phyloP scores from a whole-genome alignment of 805 yeast species.

The Ogataea chonburiensis region DNA sequence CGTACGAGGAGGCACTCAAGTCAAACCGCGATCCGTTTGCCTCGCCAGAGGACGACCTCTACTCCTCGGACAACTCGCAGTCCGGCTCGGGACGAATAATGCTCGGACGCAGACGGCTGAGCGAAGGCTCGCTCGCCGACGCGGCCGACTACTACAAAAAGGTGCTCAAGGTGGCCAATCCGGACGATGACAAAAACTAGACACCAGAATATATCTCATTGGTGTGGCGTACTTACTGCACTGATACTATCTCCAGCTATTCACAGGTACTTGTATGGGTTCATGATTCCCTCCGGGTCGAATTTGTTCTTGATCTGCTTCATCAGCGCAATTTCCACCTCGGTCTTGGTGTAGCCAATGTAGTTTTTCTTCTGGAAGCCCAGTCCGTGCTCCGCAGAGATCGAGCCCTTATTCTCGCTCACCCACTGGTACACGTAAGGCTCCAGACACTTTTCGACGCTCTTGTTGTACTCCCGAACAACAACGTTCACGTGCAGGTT shows the following conservation, averaged over 20 bases:
- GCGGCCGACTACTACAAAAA: constrained; percentile 80
- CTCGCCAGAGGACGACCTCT: constrained; percentile 47
- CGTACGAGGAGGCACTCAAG: constrained; percentile 56
- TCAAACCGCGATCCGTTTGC: constrained; percentile 63
- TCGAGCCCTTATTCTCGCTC: constrained; percentile 69
- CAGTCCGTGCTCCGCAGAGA: constrained; percentile 96
- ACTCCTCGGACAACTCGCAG: constrained; percentile 19
- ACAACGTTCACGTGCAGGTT: constrained; percentile 92
- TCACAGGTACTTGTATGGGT: constrained; percentile 90
- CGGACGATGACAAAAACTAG: constrained; percentile 52
- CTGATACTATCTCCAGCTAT: no score
- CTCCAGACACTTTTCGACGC: constrained; percentile 78
- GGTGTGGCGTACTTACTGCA: no score
- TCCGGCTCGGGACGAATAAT: constrained; percentile 48
- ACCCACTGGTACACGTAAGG: constrained; percentile 97
- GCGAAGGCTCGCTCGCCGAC: constrained; percentile 85
- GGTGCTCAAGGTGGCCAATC: constrained; percentile 84
- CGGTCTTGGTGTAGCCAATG: constrained; percentile 79
- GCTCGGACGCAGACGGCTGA: constrained; percentile 79
- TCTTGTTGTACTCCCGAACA: constrained; percentile 76
- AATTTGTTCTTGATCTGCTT: constrained; percentile 73
- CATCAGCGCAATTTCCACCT: constrained; percentile 68
- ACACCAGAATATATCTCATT: no score
- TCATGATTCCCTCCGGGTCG: constrained; percentile 90
- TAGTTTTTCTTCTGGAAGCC: constrained; percentile 96